Base-by-base conservation (phyloP, 2,329 filamentous ascomycete species). In the Helotiales sp. region DNA sequence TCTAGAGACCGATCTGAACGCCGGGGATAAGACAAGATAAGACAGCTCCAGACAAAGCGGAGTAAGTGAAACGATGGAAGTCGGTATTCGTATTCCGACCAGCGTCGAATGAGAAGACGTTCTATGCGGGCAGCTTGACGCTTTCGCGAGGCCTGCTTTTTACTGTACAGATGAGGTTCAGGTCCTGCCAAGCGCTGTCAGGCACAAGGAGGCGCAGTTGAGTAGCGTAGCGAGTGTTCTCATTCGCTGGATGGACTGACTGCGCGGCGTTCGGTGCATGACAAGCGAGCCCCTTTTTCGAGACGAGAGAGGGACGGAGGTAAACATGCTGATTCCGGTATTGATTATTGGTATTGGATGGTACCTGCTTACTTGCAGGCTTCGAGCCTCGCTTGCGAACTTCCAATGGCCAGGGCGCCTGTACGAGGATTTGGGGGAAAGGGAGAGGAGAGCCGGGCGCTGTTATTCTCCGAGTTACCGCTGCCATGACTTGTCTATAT, bases 71-170 rank as follows among this genome's bases (percentile, higher is more conserved):
- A 49, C 8, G 47, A 24, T 13, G 47, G 47, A 26, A n/a, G n/a
- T 58, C 54, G 54, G 32, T 58, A 40, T 58, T 58, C 54, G 54
- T 32, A 15, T 43, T 43, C 54, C 26, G 13, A 28, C n/a, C 17
- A 59, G 28, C 28, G 37, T 61, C 63, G 63, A 61, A 61, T 65
- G 47, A 65, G 57, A 61, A 22, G 32, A 22, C 49, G 52, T 22
- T 37, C 34, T 50, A 60, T 34, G 34, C 50, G 50, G 50, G 28
- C 20, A 43, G 40, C 40, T 43, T 20, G n/a, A n/a, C n/a, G 40
- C 15, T 43, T 43, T 20, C 17, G 40, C n/a, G n/a, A n/a, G n/a
- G n/a, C n/a, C n/a, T n/a, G n/a, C n/a, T n/a, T n/a, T n/a, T n/a
- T n/a, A n/a, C n/a, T n/a, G n/a, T n/a, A n/a, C 50, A 34, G 28